phyloP scores from a whole-genome alignment of 805 yeast genomes.

The Candida qinlingensis region DNA sequence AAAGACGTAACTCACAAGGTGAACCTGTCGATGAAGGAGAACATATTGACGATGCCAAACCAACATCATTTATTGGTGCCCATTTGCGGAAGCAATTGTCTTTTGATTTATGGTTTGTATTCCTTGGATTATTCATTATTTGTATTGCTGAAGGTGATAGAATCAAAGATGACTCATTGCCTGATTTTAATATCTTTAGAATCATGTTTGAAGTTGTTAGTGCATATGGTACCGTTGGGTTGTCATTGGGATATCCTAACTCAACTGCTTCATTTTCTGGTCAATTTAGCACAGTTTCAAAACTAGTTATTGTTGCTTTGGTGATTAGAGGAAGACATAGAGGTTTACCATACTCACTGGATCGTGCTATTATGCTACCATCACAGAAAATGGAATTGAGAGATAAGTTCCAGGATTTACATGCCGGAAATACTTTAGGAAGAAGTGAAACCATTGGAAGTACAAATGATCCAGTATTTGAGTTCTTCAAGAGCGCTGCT shows the following conservation, averaged over 20 bases:
- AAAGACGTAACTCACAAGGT: constrained; percentile 4
- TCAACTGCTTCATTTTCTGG: constrained; percentile 66
- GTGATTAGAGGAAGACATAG: constrained; percentile 95
- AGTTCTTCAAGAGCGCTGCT: constrained; percentile 25
- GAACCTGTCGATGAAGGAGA: constrained; percentile 10
- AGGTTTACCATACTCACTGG: constrained; percentile 90
- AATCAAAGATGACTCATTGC: constrained; percentile 38
- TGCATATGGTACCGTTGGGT: constrained; percentile 96
- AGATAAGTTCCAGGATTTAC: constrained; percentile 40
- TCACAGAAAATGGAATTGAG: constrained; percentile 57
- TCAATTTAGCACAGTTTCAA: constrained; percentile 66
- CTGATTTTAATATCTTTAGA: constrained; percentile 60
- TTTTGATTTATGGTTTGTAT: constrained; percentile 91
- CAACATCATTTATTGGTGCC: constrained; percentile 68
- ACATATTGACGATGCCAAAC: constrained; percentile 30
- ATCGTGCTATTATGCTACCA: constrained; percentile 88
- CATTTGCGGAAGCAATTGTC: constrained; percentile 91
- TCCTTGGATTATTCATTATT: constrained; percentile 77
- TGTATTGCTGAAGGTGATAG: constrained; percentile 79
- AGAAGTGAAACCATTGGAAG: constrained; percentile 22
- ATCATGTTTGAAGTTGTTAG: constrained; percentile 84
- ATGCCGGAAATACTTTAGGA: constrained; percentile 15
- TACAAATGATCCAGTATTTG: constrained; percentile 22
- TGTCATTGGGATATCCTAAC: constrained; percentile 78
- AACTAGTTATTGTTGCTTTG: constrained; percentile 80